Evolutionary conservation across 139 green algal genomes (phyloP).

Genomic region (Micractinium sp.): DNA sequence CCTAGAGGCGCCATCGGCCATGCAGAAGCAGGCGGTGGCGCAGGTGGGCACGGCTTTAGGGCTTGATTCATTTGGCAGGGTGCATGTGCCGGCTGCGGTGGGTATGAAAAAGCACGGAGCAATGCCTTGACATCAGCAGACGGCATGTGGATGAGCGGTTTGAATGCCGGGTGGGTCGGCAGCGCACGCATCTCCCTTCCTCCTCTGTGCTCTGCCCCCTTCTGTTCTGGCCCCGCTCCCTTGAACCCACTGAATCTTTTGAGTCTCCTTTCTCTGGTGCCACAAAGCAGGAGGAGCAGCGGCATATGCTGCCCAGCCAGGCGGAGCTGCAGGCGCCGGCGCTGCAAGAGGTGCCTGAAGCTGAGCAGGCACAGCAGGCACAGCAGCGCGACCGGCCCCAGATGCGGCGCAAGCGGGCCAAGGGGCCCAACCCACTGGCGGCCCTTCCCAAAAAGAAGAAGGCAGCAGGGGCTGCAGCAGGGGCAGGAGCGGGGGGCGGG

Average conservation of each 20-base stretch:
- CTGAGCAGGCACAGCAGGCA: not conserved
- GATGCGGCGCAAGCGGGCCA: constrained; percentile 35
- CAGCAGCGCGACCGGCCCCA: not conserved
- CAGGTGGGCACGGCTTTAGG: too few species aligned
- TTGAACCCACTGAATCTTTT: too few species aligned
- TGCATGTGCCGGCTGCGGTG: too few species aligned
- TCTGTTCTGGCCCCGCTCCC: too few species aligned
- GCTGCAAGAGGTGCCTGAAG: constrained; percentile 1
- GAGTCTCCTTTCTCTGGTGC: too few species aligned
- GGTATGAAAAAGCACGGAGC: too few species aligned
- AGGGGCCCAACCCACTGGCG: constrained; percentile 53
- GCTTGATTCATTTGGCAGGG: too few species aligned
- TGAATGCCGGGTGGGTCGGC: too few species aligned
- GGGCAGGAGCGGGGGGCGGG: not conserved
- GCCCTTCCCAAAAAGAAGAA: constrained; percentile 36
- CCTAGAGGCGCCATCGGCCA: constrained; percentile 48
- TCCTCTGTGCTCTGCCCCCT: too few species aligned
- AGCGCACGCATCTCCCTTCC: too few species aligned
- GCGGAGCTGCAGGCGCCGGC: not conserved
- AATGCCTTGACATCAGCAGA: too few species aligned
- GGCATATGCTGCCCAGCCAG: constrained; percentile 9
- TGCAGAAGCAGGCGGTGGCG: constrained; percentile 38
- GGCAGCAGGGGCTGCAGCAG: not conserved
- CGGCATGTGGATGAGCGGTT: too few species aligned
- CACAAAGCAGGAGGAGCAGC: constrained; percentile 9